phyloP scores from a whole-genome alignment of 306 rosid genomes.

The Ormosia semicastrata region DNA sequence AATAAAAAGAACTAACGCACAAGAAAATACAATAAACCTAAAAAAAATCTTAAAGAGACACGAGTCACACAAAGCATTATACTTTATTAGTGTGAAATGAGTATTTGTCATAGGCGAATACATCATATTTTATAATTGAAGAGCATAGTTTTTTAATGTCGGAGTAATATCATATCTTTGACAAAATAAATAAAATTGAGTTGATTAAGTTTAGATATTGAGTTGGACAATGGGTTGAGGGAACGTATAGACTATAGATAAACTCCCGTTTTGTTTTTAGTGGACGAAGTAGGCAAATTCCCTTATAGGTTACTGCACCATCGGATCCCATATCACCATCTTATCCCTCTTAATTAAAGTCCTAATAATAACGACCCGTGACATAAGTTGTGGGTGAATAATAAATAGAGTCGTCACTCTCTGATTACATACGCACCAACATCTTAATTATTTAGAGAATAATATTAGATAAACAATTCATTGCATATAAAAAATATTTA shows the following conservation, averaged over 20 bases:
- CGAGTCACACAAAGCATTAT: neutral
- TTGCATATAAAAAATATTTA: neutral
- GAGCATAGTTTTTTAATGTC: neutral
- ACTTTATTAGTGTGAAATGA: neutral
- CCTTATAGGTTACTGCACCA: neutral
- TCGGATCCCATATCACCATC: constrained; percentile 7
- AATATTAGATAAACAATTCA: neutral
- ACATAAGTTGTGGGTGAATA: constrained; percentile 24
- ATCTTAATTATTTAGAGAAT: neutral
- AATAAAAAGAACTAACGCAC: neutral
- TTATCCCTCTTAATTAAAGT: constrained; percentile 9
- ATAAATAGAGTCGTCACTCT: constrained; percentile 21
- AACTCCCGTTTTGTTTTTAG: neutral
- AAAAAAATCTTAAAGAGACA: neutral
- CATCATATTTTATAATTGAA: constrained; percentile 18
- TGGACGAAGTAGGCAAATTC: neutral
- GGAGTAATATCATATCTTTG: neutral
- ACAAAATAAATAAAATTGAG: neutral
- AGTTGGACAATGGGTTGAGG: neutral
- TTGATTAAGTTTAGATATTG: neutral
- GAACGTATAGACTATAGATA: neutral
- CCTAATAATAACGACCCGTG: constrained; percentile 28
- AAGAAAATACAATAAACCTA: neutral
- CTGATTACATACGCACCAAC: neutral
- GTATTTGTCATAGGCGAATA: neutral